phyloP scores from a whole-genome alignment of 306 rosid species.

The Pyrus communis region DNA sequence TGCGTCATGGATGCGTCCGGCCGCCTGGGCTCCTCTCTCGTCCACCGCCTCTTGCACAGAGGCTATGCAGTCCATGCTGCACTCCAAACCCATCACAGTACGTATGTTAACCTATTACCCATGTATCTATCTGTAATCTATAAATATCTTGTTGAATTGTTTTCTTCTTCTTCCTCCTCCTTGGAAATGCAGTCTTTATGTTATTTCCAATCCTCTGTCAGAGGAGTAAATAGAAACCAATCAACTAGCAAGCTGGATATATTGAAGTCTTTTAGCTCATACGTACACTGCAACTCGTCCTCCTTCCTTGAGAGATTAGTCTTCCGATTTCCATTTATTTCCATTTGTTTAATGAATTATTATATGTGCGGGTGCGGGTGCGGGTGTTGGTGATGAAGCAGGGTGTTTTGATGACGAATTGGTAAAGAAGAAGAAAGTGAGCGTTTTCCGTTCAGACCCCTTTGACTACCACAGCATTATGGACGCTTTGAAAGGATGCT shows the following conservation, averaged over 20 bases:
- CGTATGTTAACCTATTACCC: not conserved
- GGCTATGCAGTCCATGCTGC: conserved; percentile 35
- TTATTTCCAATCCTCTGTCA: not conserved
- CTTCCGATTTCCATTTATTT: not conserved
- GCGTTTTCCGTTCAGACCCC: conserved; percentile 16
- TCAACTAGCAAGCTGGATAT: not conserved
- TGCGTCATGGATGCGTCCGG: conserved; percentile 34
- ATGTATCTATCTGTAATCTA: too few relatives aligned
- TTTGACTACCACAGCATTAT: conserved; percentile 27
- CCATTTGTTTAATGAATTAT: not conserved
- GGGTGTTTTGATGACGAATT: not conserved
- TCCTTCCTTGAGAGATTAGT: not conserved
- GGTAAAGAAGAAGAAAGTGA: conserved; percentile 6
- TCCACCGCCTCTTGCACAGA: conserved; percentile 21
- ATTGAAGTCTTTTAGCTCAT: not conserved
- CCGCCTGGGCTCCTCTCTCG: conserved; percentile 14
- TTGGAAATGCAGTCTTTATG: not conserved
- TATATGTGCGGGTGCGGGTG: not conserved
- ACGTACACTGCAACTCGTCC: not conserved
- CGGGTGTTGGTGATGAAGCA: not conserved
- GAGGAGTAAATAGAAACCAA: not conserved
- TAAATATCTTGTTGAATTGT: not conserved
- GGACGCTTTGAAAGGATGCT: conserved; percentile 23
- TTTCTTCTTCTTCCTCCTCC: not conserved
- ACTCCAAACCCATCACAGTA: conserved; percentile 4